Base-by-base conservation (phyloP, 192 early-diverging fungal species). In the Oehlia diaphana region DNA sequence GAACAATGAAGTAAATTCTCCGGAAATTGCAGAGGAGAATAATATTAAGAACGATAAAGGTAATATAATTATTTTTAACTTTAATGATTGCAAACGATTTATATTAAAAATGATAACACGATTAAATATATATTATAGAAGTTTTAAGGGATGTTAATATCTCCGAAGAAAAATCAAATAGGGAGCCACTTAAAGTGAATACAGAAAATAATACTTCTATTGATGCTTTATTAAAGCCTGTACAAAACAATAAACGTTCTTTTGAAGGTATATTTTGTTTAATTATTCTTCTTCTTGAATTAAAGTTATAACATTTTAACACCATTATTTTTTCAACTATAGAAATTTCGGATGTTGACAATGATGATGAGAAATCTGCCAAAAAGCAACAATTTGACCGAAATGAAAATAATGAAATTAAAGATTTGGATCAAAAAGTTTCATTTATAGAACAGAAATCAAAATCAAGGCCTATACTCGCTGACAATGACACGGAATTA, bases 221-320 rank as follows among this genome's bases (percentile, higher is more conserved):
- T 70, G 74, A 78, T 31, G 67, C 83, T 35, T 75, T 84, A 47
- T 81, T 81, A 53, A 69, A 61, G 19, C 72, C 79, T 23, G 50
- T 23, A 64, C 53, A 63, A 67, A 68, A 49, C 28, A 81, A 73
- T 39, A 31, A 81, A n/a, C 66, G 65, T 64, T 53, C 31, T 26
- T 42, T 26, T 28, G 16, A 65, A 65, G 64, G 64, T 65, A 65
- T 31, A 31, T 31, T 28, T 23, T 65, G 2, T 65, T 65, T 23
- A 65, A 8, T 28, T 65, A 31, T 19, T 65, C 33, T 28, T 65
- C 23, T 65, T 65, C 13, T 65, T 65, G 26, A 65, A 31, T 26
- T 26, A 31, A 12, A 58, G 3, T 58, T 58, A 26, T 58, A 58
- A 58, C 50, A 31, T 12, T 58, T 65, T 65, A 28, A 47, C 44